Evolutionary conservation across 805 yeast species (phyloP), one percentile per base, ranked within the genome.

Genomic region (Kazachstania bromeliacearum): DNA sequence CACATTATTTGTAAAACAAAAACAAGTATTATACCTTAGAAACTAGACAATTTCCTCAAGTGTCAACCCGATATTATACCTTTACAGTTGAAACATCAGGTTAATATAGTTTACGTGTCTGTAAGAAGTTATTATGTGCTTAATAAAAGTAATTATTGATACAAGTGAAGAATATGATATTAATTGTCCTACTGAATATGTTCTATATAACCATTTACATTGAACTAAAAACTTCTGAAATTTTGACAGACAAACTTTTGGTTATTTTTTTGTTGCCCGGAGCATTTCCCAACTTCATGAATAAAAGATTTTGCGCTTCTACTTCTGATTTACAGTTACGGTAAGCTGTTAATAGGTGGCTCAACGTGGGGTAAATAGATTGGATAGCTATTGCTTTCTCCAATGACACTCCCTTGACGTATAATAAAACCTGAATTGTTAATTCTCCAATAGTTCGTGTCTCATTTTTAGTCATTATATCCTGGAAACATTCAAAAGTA

Each of bases 331-430:
- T 34, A 25, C 63, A 59, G 4, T 36, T 36, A 5, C 46, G 35
- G 34, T 57, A 59, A 1, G 60, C 62, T 12, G 28, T 35, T n/a
- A 59, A 26, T 0, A 89, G 64, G 14, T 51, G 54, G 24, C 62
- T 61, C 0, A 96, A 92, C 0, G 96, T 88, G 2, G 76, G 75
- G 51, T 67, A 92, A 28, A 67, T 54, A 14, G 64, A 63, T 57
- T 88, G 96, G 7, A 92, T 76, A 6, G 75, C 74, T 7, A 75
- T 52, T 0, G 98, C 98, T 53, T 83, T 85, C 43, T 89, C 96
- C 21, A 84, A 60, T 0, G 95, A 75, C 1, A 92, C 67, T 0
- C 97, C 98, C 41, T 73, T 70, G 2, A 82, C 70, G 3, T 87
- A 73, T 80, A 87, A 75, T 16, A 92, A 67, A 79, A 85, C 76